Percentiles rank a stretch among this genome's conserved stretches.
These are phyloP conservation scores for Hyaloperonospora arabidopsidis DNA, from an alignment of 352 stramenopile species.

Conservation along the genomic window DNA sequence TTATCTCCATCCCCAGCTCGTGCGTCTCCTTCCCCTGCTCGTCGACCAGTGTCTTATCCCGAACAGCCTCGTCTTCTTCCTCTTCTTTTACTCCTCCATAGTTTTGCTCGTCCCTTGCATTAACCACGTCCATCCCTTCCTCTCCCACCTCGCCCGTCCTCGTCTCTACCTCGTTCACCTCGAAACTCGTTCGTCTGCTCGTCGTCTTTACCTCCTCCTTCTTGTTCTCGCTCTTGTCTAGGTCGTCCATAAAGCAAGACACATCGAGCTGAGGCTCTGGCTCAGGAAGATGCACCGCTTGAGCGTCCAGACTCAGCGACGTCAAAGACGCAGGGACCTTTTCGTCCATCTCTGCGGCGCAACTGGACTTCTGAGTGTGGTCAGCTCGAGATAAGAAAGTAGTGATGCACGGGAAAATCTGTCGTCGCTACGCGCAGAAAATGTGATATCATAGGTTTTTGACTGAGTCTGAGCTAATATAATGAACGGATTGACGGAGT, in stretches of 20 bases:
- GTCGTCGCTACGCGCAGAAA: no score
- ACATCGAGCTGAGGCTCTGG: constrained; percentile 22
- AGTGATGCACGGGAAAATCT: no score
- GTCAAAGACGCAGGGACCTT: constrained; percentile 3
- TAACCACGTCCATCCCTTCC: constrained; percentile 2
- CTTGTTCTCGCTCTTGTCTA: no score
- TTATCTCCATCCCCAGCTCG: background rate
- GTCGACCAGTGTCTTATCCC: background rate
- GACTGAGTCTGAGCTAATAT: no score
- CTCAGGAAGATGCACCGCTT: constrained; percentile 3
- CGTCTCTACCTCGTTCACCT: constrained; percentile 18
- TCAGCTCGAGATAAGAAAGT: no score
- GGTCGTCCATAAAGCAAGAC: constrained; percentile 1
- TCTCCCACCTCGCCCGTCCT: constrained; percentile 13
- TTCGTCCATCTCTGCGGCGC: constrained; percentile 6
- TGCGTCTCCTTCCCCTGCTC: constrained; percentile 3
- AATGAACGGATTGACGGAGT: no score
- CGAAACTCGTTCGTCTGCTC: constrained; percentile 22
- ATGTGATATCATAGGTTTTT: no score
- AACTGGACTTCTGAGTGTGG: no score
- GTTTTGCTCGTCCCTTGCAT: constrained; percentile 1
- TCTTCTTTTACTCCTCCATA: background rate
- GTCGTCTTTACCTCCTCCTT: constrained; percentile 36
- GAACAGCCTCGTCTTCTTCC: background rate
- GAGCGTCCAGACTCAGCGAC: constrained; percentile 4